Conservation (phyloP, 805 yeast genomes). For the Sugiyamaella marilandica region DNA sequence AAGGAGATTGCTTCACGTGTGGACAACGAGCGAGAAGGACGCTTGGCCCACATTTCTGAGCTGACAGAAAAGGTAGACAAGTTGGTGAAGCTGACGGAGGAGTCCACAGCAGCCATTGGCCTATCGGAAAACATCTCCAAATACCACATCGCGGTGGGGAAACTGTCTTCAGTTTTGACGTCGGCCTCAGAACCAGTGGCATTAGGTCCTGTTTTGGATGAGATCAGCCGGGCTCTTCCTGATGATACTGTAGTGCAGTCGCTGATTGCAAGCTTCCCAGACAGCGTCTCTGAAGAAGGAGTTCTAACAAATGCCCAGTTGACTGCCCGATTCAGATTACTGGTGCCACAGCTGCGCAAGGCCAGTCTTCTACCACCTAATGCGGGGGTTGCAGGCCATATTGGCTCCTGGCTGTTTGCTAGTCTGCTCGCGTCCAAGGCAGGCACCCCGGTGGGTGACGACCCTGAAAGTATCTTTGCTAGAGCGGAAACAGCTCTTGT, state of each 20-base stretch:
- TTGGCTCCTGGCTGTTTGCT: constrained; percentile 74
- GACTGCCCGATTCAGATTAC: constrained; percentile 69
- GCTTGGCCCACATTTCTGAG: constrained; percentile 63
- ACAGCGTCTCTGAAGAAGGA: constrained; percentile 44
- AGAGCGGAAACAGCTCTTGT: constrained; percentile 72
- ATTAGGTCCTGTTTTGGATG: constrained; percentile 32
- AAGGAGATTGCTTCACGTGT: constrained; percentile 53
- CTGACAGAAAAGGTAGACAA: constrained; percentile 54
- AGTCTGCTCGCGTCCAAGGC: constrained; percentile 68
- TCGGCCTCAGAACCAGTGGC: constrained; percentile 37
- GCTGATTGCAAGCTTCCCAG: constrained; percentile 46
- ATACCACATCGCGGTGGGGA: constrained; percentile 42
- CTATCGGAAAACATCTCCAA: constrained; percentile 38
- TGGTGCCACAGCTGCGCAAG: constrained; percentile 81
- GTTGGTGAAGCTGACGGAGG: constrained; percentile 40
- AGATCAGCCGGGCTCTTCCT: constrained; percentile 35
- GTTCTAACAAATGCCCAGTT: constrained; percentile 75
- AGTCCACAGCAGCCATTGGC: constrained; percentile 37
- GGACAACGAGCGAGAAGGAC: constrained; percentile 71
- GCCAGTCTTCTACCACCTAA: constrained; percentile 89
- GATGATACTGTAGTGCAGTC: constrained; percentile 48
- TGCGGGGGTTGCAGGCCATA: constrained; percentile 91
- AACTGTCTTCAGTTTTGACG: constrained; percentile 40
- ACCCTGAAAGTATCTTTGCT: constrained; percentile 83
- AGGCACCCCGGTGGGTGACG: constrained; percentile 77